Base-by-base conservation (phyloP, 208 protist genomes). In the Strigomonas culicis region DNA sequence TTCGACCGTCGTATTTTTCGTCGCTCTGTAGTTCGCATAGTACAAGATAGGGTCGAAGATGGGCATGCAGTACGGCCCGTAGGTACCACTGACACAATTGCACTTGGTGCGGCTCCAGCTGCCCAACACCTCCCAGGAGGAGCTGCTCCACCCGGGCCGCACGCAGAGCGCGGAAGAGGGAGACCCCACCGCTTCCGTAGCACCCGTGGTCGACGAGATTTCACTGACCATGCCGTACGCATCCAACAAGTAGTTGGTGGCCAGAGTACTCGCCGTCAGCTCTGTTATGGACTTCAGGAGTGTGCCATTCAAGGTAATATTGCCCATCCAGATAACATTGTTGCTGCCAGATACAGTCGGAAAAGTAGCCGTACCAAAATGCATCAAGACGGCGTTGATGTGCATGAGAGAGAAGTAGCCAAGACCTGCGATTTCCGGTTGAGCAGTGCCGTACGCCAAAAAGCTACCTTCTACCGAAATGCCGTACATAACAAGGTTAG, bases 281-380 rank as follows among this genome's bases (percentile, higher is more conserved):
- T 58, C 21, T 7, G 47, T 13, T 10, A 28, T 15, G 17, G 21
- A 21, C 7, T 4, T 28, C 21, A 30, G 7, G 25, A 32, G 25
- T 8, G 13, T 58, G n/a, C 52, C 52, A 22, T 58, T 31, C 2
- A 58, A 30, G 21, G 52, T 58, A 22, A 58, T 31, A 22, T 58
- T 58, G n/a, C 52, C 52, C 17, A 17, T 34, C 24, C 30, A 58
- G 4, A 58, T 31, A 4, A 22, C 52, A 31, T 21, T 11, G 22
- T n/a, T n/a, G 47, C 7, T 13, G 11, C 30, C 2, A 32, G 13
- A 34, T 21, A 2, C 31, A 28, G 13, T 10, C 10, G 7, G 30
- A 11, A 36, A 31, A 17, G 3, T 2, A 34, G 17, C 13, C 15
- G 25, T 3, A 11, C 25, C 7, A 21, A 4, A 32, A 21, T 22